Conservation (phyloP, 345 rosid species). For the Populus pruinosa region DNA sequence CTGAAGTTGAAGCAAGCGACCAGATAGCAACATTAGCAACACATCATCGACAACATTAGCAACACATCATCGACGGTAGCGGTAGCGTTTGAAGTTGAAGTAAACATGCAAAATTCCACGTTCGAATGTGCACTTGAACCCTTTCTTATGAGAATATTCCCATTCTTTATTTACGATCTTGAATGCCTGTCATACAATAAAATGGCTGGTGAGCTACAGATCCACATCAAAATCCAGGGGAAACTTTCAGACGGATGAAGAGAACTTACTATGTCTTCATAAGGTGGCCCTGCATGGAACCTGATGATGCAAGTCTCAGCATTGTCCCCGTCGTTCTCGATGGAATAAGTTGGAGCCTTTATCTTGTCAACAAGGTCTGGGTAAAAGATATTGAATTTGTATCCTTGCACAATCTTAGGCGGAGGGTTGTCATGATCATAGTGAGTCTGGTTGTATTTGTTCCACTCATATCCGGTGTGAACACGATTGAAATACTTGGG, state of each 20-base stretch:
- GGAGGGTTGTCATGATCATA: conserved; percentile 98
- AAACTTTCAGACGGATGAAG: background rate
- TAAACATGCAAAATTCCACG: conserved; percentile 85
- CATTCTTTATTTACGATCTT: conserved; percentile 89
- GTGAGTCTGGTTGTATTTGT: conserved; percentile 89
- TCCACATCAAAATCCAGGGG: background rate
- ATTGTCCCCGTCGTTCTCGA: conserved; percentile 78
- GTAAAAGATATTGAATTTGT: conserved; percentile 90
- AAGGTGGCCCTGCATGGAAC: conserved; percentile 95
- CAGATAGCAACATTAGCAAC: background rate
- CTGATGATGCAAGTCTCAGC: conserved; percentile 81
- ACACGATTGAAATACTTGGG: conserved; percentile 93
- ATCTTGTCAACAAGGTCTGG: conserved; percentile 88
- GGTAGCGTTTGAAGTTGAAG: conserved; percentile 87
- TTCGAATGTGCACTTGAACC: conserved; percentile 89
- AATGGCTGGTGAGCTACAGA: background rate
- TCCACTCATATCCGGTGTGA: conserved; percentile 99
- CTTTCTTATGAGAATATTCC: conserved; percentile 98
- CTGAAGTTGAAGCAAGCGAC: too few species aligned
- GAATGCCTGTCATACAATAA: conserved; percentile 57
- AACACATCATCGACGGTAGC: conserved; percentile 66
- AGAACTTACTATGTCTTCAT: conserved; percentile 79
- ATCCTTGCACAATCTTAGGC: conserved; percentile 90
- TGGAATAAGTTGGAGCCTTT: conserved; percentile 72
- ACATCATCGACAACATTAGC: conserved; percentile 41